These are phyloP conservation scores for Scedosporium dehoogii DNA, from an alignment of 2,329 filamentous ascomycete species.

Conservation along the genomic window DNA sequence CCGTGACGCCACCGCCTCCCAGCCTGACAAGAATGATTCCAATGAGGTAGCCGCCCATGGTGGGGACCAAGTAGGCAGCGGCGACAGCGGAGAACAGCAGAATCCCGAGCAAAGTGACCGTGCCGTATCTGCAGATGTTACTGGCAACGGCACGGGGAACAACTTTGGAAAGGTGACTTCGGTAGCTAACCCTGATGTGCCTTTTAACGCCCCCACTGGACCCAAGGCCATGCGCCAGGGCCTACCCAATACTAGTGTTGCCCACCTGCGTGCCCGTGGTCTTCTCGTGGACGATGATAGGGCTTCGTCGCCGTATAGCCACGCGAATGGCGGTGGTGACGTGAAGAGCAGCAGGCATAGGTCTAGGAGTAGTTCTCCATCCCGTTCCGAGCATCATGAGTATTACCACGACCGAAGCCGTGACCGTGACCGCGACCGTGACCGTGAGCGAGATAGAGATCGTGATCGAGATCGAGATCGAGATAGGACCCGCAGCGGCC, in stretches of 20 bases:
- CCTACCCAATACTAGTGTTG: conserved; percentile 67
- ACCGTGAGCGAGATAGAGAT: conserved; percentile 15
- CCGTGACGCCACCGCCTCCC: conserved; percentile 8
- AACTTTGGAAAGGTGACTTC: conserved; percentile 1
- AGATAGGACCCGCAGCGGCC: conserved; percentile 4
- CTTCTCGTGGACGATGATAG: conserved; percentile 33
- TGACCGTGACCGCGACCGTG: conserved; percentile 17
- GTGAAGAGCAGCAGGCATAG: neutral
- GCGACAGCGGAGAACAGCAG: conserved; percentile 11
- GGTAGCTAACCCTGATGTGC: conserved; percentile 26
- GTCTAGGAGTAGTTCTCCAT: conserved; percentile 39
- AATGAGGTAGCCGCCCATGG: conserved; percentile 15
- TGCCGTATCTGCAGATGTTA: conserved; percentile 17
- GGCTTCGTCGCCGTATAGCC: conserved; percentile 14
- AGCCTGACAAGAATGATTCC: conserved; percentile 21
- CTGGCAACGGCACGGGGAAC: neutral
- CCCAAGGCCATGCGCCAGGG: conserved; percentile 93
- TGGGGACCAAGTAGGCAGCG: conserved; percentile 12
- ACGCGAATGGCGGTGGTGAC: neutral
- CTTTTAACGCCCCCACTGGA: conserved; percentile 73
- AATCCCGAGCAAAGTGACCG: conserved; percentile 20
- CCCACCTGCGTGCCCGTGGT: conserved; percentile 29
- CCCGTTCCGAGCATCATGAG: conserved; percentile 13
- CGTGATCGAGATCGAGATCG: conserved; percentile 8
- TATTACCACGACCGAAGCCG: conserved; percentile 6